Conservation (phyloP, 768 basidiomycete species). For the Tylopilus intermedius region DNA sequence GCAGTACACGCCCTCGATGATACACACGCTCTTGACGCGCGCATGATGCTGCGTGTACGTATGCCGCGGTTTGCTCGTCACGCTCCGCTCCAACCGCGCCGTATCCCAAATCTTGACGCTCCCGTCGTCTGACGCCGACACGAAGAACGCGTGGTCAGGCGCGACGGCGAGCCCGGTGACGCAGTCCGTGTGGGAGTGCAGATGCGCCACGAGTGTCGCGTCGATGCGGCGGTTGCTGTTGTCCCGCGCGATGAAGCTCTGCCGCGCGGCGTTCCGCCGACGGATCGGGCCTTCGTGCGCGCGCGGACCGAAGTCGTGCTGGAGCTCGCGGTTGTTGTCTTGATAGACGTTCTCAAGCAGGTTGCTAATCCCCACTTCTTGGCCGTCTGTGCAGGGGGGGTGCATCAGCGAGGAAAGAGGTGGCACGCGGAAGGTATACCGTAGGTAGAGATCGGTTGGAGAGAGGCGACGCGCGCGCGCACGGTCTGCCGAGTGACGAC, state of each 20-base stretch:
- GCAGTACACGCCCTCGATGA: slow-evolving; percentile 82
- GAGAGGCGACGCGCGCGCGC: slow-evolving; percentile 46
- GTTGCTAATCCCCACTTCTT: slow-evolving; percentile 85
- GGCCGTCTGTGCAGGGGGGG: slow-evolving; percentile 55
- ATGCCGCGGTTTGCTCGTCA: slow-evolving; percentile 77
- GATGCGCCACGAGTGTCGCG: slow-evolving; percentile 77
- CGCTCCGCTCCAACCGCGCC: slow-evolving; percentile 88
- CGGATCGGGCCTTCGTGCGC: slow-evolving; percentile 79
- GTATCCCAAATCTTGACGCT: slow-evolving; percentile 88
- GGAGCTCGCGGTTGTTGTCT: slow-evolving; percentile 54
- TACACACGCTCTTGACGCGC: slow-evolving; percentile 63
- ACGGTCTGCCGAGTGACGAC: slow-evolving; percentile 48
- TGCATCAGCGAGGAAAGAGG: not conserved
- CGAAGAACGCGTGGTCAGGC: slow-evolving; percentile 93
- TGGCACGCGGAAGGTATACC: slow-evolving; percentile 38
- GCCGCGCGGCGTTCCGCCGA: slow-evolving; percentile 66
- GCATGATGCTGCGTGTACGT: slow-evolving; percentile 73
- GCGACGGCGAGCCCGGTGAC: slow-evolving; percentile 81
- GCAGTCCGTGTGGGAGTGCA: slow-evolving; percentile 75
- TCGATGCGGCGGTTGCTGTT: slow-evolving; percentile 57
- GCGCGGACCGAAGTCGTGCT: slow-evolving; percentile 87
- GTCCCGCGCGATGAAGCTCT: slow-evolving; percentile 65
- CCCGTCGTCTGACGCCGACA: slow-evolving; percentile 54
- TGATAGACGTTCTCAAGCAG: slow-evolving; percentile 86
- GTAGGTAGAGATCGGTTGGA: slow-evolving; percentile 64